These are phyloP conservation scores for Tricholoma furcatifolium DNA, from an alignment of 768 basidiomycete species.

Conservation along the genomic window DNA sequence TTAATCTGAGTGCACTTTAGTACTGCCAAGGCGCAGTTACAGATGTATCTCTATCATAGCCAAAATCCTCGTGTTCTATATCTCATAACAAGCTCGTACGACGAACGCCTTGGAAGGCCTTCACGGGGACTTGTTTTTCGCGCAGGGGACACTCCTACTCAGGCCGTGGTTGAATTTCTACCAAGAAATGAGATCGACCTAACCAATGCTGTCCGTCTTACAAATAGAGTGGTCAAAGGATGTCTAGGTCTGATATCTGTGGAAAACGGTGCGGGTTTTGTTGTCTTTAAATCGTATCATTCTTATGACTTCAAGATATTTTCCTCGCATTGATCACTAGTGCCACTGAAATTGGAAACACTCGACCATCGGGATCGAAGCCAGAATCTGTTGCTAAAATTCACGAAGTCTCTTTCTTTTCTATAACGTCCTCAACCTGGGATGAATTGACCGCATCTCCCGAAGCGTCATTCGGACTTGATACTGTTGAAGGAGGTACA, in stretches of 20 bases:
- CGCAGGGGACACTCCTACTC: conserved; percentile 49
- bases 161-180: conserved; percentile 87
- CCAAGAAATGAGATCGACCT: conserved; percentile 72
- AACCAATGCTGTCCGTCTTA: conserved; percentile 58
- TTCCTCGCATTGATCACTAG: conserved; percentile 84
- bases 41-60: conserved; percentile 77
- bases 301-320: conserved; percentile 53
- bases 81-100: conserved; percentile 68
- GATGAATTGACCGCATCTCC: conserved; percentile 69
- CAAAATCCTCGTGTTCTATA: conserved; percentile 70
- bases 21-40: no score
- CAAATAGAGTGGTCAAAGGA: conserved; percentile 74
- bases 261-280: conserved; percentile 56
- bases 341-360: conserved; percentile 73
- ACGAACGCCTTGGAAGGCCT: conserved; percentile 61
- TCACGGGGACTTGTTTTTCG: conserved; percentile 71
- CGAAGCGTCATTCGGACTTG: conserved; percentile 48
- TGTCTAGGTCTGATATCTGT: conserved; percentile 82
- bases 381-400: conserved; percentile 79
- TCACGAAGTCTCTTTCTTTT: conserved; percentile 87
- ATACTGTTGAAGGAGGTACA: conserved; percentile 47
- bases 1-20: no score
- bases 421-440: conserved; percentile 80
- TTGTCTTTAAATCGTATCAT: neutral
- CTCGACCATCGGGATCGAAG: conserved; percentile 53